Evolutionary conservation across 148 eudicot genomes (phyloP), one percentile per base, ranked within the genome.

Genomic region (Fagopyrum homotropicum): DNA sequence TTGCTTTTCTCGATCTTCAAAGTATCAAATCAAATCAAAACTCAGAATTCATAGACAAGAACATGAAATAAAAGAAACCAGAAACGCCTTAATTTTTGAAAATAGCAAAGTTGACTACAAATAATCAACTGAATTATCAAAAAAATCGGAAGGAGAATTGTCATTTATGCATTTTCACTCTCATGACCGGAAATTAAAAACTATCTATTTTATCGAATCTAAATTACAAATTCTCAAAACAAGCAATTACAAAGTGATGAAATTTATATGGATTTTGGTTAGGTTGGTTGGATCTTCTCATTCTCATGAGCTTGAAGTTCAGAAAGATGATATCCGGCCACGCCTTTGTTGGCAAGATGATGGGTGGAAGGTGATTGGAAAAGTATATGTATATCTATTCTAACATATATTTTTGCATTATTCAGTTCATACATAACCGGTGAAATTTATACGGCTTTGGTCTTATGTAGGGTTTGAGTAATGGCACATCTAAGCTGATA

Each of bases 41-140:
- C 30, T 43, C 22, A 61, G 15, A 61, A 9, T 61, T 61, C 8
- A 43, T 40, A 26, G 68, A 61, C 15, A 43, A 29, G 43, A 29
- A 61, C 22, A 30, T 57, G 63, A 22, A 7, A 57, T 22, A 8
- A 57, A 57, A 57, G 63, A 57, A 57, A 57, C 59, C 22, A 55
- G 59, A 57, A 19, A 57, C 1, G 40, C 40, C 40, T 35, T 35
- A 57, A 19, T 3, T 30, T 16, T 61, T 29, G 44, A 61, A 29
- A 26, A 29, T 14, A 61, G 68, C 68, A 61, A 29, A 61, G 15
- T 44, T 40, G 68, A 61, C 68, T 61, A 26, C 68, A 61, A 61
- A 40, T 61, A 61, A 61, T 61, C 68, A 29, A 61, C 68, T 61
- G 68, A 29, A 26, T 22, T 26, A 26, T 61, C 68, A 61, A 61